Percentiles rank a stretch among this genome's conserved stretches.
phyloP scores from a whole-genome alignment of 1,284 basidiomycete species.

The Volvariella volvacea region DNA sequence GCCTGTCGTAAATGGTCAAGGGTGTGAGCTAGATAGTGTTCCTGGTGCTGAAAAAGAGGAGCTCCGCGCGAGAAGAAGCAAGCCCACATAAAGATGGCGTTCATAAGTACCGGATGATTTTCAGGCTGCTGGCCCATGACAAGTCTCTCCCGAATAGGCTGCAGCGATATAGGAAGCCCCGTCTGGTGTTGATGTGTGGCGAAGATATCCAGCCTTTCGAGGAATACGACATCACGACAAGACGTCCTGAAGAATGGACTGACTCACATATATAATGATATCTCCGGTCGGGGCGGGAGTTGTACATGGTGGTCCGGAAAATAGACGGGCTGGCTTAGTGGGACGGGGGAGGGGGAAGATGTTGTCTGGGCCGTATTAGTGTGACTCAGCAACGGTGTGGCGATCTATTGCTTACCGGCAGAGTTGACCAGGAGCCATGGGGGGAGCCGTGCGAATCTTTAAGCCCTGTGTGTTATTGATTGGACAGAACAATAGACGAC shows the following conservation, averaged over 20 bases:
- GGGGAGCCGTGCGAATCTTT: not conserved
- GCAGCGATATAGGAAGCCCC: slow-evolving; percentile 60
- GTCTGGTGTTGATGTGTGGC: slow-evolving; percentile 69
- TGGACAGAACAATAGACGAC: not conserved
- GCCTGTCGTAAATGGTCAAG: slow-evolving; percentile 56
- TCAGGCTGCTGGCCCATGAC: not conserved
- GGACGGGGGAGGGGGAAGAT: not conserved
- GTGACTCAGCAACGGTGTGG: not conserved
- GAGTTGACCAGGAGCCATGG: not conserved
- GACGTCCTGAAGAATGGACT: slow-evolving; percentile 40
- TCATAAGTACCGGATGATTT: slow-evolving; percentile 67
- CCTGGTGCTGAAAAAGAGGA: slow-evolving; percentile 60
- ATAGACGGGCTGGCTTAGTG: not conserved
- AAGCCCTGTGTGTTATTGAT: not conserved
- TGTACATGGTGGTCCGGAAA: not conserved
- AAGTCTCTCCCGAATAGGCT: slow-evolving; percentile 42
- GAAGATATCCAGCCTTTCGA: slow-evolving; percentile 62
- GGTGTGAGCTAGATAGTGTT: slow-evolving; percentile 54
- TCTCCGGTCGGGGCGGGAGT: not conserved
- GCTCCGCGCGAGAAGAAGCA: slow-evolving; percentile 70
- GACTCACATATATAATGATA: not conserved
- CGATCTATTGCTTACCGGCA: not conserved
- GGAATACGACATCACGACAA: not conserved
- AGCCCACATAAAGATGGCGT: slow-evolving; percentile 74
- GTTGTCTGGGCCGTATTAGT: not conserved